phyloP scores from a whole-genome alignment of 1,139 yeast species.

The Nakaseomyces uthaithaninus region DNA sequence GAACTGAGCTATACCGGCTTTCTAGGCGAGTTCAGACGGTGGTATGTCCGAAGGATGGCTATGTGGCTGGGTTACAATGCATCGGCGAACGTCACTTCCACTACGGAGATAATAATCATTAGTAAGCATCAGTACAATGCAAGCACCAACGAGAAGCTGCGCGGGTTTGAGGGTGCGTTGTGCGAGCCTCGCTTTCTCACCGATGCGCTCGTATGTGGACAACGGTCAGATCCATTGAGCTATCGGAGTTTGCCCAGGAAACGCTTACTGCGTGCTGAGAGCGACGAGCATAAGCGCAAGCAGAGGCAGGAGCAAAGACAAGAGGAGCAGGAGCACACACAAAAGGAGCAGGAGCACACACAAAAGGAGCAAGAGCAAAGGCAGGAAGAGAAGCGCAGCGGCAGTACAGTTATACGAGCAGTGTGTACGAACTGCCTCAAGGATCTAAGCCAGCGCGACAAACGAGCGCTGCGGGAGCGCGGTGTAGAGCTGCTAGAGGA shows the following conservation, averaged over 20 bases:
- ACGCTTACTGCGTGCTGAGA: not conserved
- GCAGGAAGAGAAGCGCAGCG: too few relatives aligned
- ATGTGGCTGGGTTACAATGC: not conserved
- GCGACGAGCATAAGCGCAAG: too few relatives aligned
- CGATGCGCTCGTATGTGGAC: not conserved
- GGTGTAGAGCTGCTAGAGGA: not conserved
- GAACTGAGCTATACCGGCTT: not conserved
- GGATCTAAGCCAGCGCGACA: constrained; percentile 1
- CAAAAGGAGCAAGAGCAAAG: too few relatives aligned
- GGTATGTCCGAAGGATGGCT: not conserved
- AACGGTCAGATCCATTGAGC: not conserved
- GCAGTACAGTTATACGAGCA: constrained; percentile 1
- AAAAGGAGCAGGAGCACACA: too few relatives aligned
- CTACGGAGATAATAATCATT: not conserved
- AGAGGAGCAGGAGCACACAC: too few relatives aligned
- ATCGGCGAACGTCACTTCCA: not conserved
- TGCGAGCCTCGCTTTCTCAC: not conserved
- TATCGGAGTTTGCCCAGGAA: not conserved
- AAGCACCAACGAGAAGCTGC: not conserved
- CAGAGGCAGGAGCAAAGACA: too few relatives aligned
- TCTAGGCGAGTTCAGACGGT: not conserved
- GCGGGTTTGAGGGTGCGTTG: not conserved
- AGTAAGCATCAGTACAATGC: not conserved
- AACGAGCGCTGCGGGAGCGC: not conserved
- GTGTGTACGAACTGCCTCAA: constrained; percentile 5